Percentiles rank a stretch among this genome's conserved stretches.
Evolutionary conservation across 345 rosid genomes (phyloP).

Genomic region (Murraya paniculata): DNA sequence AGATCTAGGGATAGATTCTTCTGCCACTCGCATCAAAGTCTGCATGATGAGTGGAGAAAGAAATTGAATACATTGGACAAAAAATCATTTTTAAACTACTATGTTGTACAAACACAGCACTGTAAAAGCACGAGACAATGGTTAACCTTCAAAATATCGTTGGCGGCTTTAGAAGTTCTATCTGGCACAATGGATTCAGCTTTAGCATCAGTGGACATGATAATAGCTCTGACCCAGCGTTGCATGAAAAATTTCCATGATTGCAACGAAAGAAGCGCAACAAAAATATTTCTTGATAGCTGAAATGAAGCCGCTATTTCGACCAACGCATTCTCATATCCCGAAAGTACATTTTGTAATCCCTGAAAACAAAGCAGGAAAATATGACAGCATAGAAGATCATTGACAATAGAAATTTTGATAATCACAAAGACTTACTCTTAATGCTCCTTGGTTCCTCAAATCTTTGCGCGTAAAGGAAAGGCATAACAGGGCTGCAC

Average conservation of each 20-base stretch:
- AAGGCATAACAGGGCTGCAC: slow-evolving; percentile 75
- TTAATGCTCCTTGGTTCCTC: slow-evolving; percentile 39
- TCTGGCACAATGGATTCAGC: slow-evolving; percentile 39
- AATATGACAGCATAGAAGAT: slow-evolving; percentile 16
- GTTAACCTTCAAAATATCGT: slow-evolving; percentile 75
- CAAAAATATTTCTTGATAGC: slow-evolving; percentile 72
- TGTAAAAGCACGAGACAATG: slow-evolving; percentile 8
- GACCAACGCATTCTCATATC: slow-evolving; percentile 53
- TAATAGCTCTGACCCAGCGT: slow-evolving; percentile 72
- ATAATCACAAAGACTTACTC: slow-evolving; percentile 37
- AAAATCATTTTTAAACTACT: neutral
- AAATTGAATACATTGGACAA: neutral
- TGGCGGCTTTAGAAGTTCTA: slow-evolving; percentile 74
- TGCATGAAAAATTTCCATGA: slow-evolving; percentile 86
- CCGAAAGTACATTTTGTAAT: slow-evolving; percentile 50
- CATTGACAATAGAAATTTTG: slow-evolving; percentile 9
- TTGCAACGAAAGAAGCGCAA: slow-evolving; percentile 82
- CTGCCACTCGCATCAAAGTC: slow-evolving; percentile 63
- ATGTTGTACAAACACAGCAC: neutral
- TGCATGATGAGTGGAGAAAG: slow-evolving; percentile 27
- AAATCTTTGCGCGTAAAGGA: slow-evolving; percentile 51
- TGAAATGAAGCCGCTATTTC: slow-evolving; percentile 75
- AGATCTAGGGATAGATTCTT: slow-evolving; percentile 77
- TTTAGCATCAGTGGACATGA: slow-evolving; percentile 47
- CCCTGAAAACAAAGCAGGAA: slow-evolving; percentile 38